Evolutionary conservation across 148 eudicot genomes (phyloP).

Genomic region (Spergularia bocconei): DNA sequence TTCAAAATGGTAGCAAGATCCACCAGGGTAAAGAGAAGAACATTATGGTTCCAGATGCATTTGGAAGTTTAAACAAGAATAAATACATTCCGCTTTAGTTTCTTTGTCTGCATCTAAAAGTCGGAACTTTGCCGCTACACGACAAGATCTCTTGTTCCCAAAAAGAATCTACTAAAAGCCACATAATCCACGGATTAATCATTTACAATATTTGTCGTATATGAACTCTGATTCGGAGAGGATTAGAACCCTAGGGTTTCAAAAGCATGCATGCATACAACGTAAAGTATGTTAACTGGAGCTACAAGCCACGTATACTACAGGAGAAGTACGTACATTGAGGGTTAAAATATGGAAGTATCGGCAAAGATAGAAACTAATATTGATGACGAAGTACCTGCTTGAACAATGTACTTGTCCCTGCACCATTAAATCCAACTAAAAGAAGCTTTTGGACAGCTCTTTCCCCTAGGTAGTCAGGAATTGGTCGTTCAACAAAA

Average conservation of each 20-base stretch:
- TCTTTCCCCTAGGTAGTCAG: conserved; percentile 68
- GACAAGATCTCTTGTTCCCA: background rate
- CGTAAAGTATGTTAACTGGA: background rate
- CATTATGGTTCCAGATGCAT: no score
- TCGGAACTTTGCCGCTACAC: background rate
- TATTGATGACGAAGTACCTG: conserved; percentile 50
- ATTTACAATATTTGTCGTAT: background rate
- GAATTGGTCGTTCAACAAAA: conserved; percentile 44
- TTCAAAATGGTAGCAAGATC: background rate
- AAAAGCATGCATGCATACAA: conserved; percentile 7
- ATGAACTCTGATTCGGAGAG: background rate
- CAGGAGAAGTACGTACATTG: background rate
- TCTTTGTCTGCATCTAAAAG: background rate
- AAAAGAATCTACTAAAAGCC: background rate
- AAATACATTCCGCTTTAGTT: background rate
- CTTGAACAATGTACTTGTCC: conserved; percentile 92
- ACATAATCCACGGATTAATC: background rate
- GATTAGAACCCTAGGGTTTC: background rate
- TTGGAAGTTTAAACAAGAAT: no score
- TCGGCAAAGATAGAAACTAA: conserved; percentile 8
- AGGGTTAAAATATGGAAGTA: background rate
- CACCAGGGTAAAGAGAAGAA: no score
- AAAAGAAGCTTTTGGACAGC: conserved; percentile 75
- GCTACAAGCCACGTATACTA: background rate
- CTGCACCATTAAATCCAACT: conserved; percentile 81